Percentiles rank a stretch among this genome's conserved stretches.
phyloP scores from a whole-genome alignment of 345 rosid species.

The Excoecaria cochinchinensis region DNA sequence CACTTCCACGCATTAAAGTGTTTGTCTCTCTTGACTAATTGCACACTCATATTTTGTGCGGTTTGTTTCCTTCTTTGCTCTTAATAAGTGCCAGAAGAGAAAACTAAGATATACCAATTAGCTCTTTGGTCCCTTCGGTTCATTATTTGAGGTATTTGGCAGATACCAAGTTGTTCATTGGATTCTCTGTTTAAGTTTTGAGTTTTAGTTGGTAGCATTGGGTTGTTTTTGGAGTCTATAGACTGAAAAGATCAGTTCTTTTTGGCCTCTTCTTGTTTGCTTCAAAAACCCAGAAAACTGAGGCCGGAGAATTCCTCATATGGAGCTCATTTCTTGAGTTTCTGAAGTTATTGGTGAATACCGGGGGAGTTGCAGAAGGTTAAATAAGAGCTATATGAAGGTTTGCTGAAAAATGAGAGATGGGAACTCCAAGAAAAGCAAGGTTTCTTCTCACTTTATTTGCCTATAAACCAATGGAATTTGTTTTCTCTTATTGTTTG shows the following conservation, averaged over 20 bases:
- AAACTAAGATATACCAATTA: constrained; percentile 22
- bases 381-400: constrained; percentile 35
- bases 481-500: constrained; percentile 8
- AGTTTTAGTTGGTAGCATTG: background rate
- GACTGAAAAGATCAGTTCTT: constrained; percentile 14
- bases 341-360: constrained; percentile 24
- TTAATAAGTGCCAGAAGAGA: constrained; percentile 24
- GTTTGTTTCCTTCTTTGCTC: constrained; percentile 24
- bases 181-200: constrained; percentile 1
- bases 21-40: constrained; percentile 31
- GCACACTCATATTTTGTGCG: constrained; percentile 28
- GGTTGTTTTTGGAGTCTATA: background rate
- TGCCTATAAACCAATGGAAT: constrained; percentile 9
- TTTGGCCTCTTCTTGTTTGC: constrained; percentile 6
- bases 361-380: constrained; percentile 20
- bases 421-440: constrained; percentile 81
- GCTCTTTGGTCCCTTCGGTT: constrained; percentile 25
- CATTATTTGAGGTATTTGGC: constrained; percentile 6
- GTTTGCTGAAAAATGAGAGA: constrained; percentile 70
- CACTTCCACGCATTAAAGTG: constrained; percentile 63
- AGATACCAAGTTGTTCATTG: background rate
- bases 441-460: constrained; percentile 47
- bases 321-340: constrained; percentile 17
- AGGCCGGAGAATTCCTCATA: constrained; percentile 16
- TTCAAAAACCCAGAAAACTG: constrained; percentile 14